Base-by-base conservation (phyloP, 192 early-diverging fungal species). In the Paraglomus brasilianum region DNA sequence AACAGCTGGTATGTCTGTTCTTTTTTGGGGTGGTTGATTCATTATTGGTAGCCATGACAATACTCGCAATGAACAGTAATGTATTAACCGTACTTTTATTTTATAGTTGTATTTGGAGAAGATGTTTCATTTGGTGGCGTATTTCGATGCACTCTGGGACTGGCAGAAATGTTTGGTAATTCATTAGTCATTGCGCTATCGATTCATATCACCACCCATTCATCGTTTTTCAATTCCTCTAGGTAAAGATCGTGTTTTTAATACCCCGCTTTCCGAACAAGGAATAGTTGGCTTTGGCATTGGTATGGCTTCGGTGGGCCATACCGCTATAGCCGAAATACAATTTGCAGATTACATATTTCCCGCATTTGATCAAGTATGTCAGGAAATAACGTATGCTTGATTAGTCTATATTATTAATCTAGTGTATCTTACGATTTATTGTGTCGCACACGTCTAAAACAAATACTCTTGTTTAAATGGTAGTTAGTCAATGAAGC, bases 261-360 rank as follows among this genome's bases (percentile, higher is more conserved):
- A 98, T 81, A 96, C 94, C 13, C 96, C 96, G 8, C 78, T 98
- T 70, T 90, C 92, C 8, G 96, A 98, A 76, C 96, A 98, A 72
- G 96, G 92, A 40, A 92, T 98, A 70, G 92, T 89, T 24, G 96
- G 95, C 40, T 98, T 98, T 76, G 95, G 82, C 9, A 93, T 98
- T 66, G 96, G 96, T 38, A 84, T 97, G 86, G 96, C 96, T 4
- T 80, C 95, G 17, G 89, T 93, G 71, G 96, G 96, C 19, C 91
- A 93, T 72, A 97, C 95, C 17, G 93, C 96, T 48, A 93, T 98
- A 73, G 96, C 96, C 30, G 96, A 98, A 77, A 97, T 98, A 36
- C 96, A 98, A 81, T 98, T 98, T 80, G 96, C 94, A 5, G 96
- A 98, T 80, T 98, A 98, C 71, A 93, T 98, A 13, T 96, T 92